These are phyloP conservation scores for Colletotrichum chlorophyti DNA, from an alignment of 2,329 filamentous ascomycete species.

Conservation along the genomic window DNA sequence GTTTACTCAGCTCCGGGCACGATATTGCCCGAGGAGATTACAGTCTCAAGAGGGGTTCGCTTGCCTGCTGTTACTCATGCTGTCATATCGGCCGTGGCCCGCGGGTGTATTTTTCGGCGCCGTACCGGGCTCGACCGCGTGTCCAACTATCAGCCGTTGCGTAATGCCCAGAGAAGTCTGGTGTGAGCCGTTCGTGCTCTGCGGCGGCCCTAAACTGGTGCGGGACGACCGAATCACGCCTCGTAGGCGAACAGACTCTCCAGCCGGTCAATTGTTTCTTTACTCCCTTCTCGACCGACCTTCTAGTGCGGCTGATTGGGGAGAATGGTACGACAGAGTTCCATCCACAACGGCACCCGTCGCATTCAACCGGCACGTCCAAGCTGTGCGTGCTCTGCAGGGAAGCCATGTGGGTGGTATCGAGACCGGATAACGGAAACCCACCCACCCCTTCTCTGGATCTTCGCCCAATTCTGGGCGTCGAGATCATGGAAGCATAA, in stretches of 20 bases:
- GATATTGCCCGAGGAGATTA: background rate
- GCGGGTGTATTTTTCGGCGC: no score
- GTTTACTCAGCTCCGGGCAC: conserved; percentile 4
- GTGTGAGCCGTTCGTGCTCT: no score
- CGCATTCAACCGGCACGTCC: background rate
- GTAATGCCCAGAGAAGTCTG: background rate
- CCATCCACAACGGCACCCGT: background rate
- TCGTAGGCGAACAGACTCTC: no score
- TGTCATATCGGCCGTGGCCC: background rate
- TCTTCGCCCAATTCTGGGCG: background rate
- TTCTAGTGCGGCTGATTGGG: conserved; percentile 9
- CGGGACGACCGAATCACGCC: no score
- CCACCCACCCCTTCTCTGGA: conserved; percentile 6
- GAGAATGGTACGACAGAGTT: conserved; percentile 1
- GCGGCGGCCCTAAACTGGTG: no score
- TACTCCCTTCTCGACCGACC: background rate
- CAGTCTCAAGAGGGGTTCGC: conserved; percentile 1
- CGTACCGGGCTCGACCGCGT: background rate
- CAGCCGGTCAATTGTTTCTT: background rate
- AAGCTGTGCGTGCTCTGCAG: conserved; percentile 8
- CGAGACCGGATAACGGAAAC: conserved; percentile 15
- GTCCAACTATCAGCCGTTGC: background rate
- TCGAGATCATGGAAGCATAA: conserved; percentile 9
- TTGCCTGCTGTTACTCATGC: background rate
- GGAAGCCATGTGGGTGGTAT: conserved; percentile 21